Percentiles rank a stretch among this genome's conserved stretches.
phyloP scores from a whole-genome alignment of 805 yeast species.

The Suhomyces faveliae region DNA sequence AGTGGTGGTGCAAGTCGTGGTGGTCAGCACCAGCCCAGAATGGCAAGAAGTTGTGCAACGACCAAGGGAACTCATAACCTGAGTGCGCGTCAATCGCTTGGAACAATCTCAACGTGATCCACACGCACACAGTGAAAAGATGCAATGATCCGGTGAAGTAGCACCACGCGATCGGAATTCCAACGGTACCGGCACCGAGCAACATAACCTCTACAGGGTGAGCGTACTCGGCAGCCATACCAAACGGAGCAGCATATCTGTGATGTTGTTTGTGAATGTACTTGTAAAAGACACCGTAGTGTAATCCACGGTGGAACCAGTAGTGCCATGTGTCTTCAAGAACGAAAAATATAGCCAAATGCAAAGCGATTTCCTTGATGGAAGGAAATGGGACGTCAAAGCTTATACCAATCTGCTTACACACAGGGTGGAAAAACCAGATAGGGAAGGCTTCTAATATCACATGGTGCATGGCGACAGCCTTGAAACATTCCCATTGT shows the following conservation, averaged over 20 bases:
- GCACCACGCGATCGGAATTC: slow-evolving; percentile 86
- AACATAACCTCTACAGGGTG: slow-evolving; percentile 92
- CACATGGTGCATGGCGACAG: slow-evolving; percentile 83
- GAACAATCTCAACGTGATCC: slow-evolving; percentile 86
- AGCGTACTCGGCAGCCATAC: slow-evolving; percentile 95
- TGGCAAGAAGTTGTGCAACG: slow-evolving; percentile 87
- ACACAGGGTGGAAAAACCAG: slow-evolving; percentile 94
- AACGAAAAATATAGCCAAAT: slow-evolving; percentile 74
- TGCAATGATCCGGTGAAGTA: slow-evolving; percentile 75
- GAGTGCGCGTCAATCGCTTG: slow-evolving; percentile 98
- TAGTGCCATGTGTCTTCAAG: slow-evolving; percentile 97
- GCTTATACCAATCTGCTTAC: slow-evolving; percentile 75
- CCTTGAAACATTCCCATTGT: slow-evolving; percentile 89
- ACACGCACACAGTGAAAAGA: slow-evolving; percentile 79
- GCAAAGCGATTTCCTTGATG: slow-evolving; percentile 54
- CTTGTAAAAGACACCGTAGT: slow-evolving; percentile 85
- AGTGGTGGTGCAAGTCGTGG: slow-evolving; percentile 96
- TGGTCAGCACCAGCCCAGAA: slow-evolving; percentile 99
- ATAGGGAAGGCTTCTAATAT: slow-evolving; percentile 94
- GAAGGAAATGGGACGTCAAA: slow-evolving; percentile 85
- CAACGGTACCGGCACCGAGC: slow-evolving; percentile 94
- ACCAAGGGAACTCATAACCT: slow-evolving; percentile 98
- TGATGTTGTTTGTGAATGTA: slow-evolving; percentile 97
- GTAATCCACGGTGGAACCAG: slow-evolving; percentile 90
- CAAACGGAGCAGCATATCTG: slow-evolving; percentile 97